Base-by-base conservation (phyloP, 2,329 filamentous ascomycete species). In the Penicillium sp. region DNA sequence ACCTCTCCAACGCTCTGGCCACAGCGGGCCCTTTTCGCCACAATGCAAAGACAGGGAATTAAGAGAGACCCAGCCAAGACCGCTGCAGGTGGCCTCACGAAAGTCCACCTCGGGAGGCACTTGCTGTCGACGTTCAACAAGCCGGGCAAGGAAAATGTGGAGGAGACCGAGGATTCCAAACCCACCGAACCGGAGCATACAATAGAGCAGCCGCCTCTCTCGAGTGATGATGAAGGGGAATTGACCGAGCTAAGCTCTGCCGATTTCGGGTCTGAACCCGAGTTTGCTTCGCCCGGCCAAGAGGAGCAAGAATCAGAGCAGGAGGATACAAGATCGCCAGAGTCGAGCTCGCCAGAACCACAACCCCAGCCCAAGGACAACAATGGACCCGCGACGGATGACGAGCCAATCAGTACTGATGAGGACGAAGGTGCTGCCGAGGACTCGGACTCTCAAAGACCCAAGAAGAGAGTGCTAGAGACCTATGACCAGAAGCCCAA, bases 381-480 rank as follows among this genome's bases (percentile, higher is more conserved):
- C 12, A 35, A 53, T 11, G 66, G 70, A 49, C 72, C 72, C 3
- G 73, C 65, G 5, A 75, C 69, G 12, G 72, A 76, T 39, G 74
- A 73, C 51, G 74, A 73, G 14, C 76, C 75, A 3, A 22, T 73
- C 4, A 76, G 74, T 56, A 74, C 72, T 2, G 72, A 61, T 25
- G 71, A 74, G 17, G 74, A 75, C 12, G 70, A 73, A 15, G 48
- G 48, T 8, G 57, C 41, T 45, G 65, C 66, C 22, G 41, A 20
- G 49, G 59, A 41, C 22, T 59, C 17, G 5, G 42, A n/a, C 55
- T 58, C 8, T 57, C 60, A 8, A 52, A 52, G 2, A 45, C 59
- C 8, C 55, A 52, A n/a, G 50, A 54, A 11, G 49, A 63, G 6
- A 48, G 45, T 11, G 50, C 56, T 31, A 5, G 63, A 56, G 31